Evolutionary conservation across 345 rosid genomes (phyloP).

Genomic region (Melaleuca quinquenervia): DNA sequence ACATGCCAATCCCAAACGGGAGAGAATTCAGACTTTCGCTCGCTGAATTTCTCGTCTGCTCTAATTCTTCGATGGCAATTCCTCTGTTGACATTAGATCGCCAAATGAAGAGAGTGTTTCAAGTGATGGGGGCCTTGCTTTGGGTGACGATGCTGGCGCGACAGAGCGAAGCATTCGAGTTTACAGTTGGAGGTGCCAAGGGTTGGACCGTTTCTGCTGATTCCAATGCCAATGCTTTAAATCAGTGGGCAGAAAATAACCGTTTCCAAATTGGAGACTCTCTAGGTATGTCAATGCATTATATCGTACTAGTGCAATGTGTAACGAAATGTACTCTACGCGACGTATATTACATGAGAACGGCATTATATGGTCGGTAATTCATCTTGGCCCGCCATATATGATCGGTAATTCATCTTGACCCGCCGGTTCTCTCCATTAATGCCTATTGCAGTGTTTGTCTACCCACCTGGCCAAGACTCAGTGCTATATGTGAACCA

Average conservation of each 20-base stretch:
- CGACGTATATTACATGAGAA: neutral
- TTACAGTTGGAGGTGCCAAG: conserved; percentile 41
- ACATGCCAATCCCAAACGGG: neutral
- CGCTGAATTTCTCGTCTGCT: neutral
- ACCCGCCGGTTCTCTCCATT: neutral
- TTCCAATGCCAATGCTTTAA: conserved; percentile 10
- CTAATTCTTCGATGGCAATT: conserved; percentile 10
- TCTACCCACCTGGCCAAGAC: conserved; percentile 39
- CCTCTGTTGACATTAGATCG: conserved; percentile 3
- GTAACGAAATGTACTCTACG: neutral
- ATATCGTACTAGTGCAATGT: neutral
- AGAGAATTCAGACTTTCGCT: neutral
- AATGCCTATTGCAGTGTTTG: conserved; percentile 39
- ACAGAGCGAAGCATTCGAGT: conserved; percentile 40
- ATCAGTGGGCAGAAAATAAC: conserved; percentile 65
- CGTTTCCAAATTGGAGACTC: conserved; percentile 82
- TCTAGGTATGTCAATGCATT: conserved; percentile 29
- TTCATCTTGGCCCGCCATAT: neutral
- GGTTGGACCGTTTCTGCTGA: conserved; percentile 58
- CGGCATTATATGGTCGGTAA: neutral
- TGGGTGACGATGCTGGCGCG: conserved; percentile 26
- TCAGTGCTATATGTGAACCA: conserved; percentile 59
- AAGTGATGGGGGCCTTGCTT: conserved; percentile 2
- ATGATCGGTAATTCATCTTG: neutral
- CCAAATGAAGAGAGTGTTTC: neutral